Percentiles rank a stretch among this genome's conserved stretches.
phyloP scores from a whole-genome alignment of 371 early-diverging fungal species.

The Nematocida displodere region DNA sequence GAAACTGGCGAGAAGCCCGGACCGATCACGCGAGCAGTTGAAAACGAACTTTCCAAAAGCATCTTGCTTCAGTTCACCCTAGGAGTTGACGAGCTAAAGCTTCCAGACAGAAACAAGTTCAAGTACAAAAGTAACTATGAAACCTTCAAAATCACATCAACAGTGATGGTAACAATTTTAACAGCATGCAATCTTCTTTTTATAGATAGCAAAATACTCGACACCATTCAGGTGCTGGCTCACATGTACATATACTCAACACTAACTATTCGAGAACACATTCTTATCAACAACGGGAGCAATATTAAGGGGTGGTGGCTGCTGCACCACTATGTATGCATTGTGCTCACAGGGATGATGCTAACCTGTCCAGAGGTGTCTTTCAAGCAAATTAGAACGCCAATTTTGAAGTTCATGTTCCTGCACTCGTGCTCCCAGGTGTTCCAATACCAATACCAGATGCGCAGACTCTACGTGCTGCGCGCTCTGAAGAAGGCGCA shows the following conservation, averaged over 20 bases:
- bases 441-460: constrained; percentile 51
- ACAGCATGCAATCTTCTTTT: constrained; percentile 51
- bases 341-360: constrained; percentile 65
- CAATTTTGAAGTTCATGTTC: constrained; percentile 45
- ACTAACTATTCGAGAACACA: constrained; percentile 65
- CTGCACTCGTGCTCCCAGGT: constrained; percentile 45
- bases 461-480: constrained; percentile 31
- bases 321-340: constrained; percentile 68
- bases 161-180: constrained; percentile 56
- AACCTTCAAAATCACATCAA: constrained; percentile 65
- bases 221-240: constrained; percentile 54
- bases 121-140: constrained; percentile 67
- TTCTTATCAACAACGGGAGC: constrained; percentile 65
- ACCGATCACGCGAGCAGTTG: too few species aligned
- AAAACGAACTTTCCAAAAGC: constrained; percentile 1
- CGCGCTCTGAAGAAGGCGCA: constrained; percentile 30
- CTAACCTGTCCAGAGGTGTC: constrained; percentile 44
- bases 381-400: constrained; percentile 13
- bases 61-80: constrained; percentile 16
- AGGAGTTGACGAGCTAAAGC: constrained; percentile 36
- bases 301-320: constrained; percentile 66
- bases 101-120: constrained; percentile 59
- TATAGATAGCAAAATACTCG: constrained; percentile 48
- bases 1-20: too few species aligned
- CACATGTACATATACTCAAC: constrained; percentile 66